Evolutionary conservation across 176 grass and related monocot genomes (phyloP).

Genomic region (Pontederia paniculata): DNA sequence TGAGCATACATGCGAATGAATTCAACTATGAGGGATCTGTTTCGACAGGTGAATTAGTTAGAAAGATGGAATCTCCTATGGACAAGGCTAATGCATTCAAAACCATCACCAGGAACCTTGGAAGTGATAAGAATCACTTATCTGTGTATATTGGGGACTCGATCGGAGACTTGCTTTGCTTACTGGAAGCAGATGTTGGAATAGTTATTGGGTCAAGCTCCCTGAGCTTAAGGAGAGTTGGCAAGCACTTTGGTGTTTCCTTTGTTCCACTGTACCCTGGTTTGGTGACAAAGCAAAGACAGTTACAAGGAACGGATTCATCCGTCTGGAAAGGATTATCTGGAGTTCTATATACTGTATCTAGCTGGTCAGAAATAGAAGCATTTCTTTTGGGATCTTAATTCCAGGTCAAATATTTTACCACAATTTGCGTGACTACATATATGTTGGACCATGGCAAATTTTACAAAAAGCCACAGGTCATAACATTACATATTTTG

Average conservation of each 20-base stretch:
- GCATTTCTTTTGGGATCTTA: constrained; percentile 68
- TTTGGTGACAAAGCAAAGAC: constrained; percentile 73
- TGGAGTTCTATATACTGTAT: constrained; percentile 73
- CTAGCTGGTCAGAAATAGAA: constrained; percentile 81
- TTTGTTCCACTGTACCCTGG: constrained; percentile 59
- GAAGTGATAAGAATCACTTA: constrained; percentile 9
- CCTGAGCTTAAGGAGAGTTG: constrained; percentile 51
- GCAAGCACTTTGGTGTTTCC: constrained; percentile 71
- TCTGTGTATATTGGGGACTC: constrained; percentile 85
- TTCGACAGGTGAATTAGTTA: constrained; percentile 76
- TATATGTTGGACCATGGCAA: too few species aligned
- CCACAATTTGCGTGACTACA: too few species aligned
- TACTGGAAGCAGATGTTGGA: constrained; percentile 77
- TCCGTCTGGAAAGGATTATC: constrained; percentile 42
- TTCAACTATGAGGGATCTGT: constrained; percentile 69
- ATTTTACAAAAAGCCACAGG: too few species aligned
- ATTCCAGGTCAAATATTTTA: constrained; percentile 9
- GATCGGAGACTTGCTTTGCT: constrained; percentile 72
- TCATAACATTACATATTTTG: too few species aligned
- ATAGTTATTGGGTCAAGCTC: constrained; percentile 79
- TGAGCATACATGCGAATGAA: constrained; percentile 89
- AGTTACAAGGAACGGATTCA: constrained; percentile 26
- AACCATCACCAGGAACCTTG: constrained; percentile 27
- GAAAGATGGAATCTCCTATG: constrained; percentile 66
- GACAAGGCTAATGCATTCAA: constrained; percentile 77